These are phyloP conservation scores for Picocystis sp. DNA, from an alignment of 163 green algal genomes.

Conservation along the genomic window DNA sequence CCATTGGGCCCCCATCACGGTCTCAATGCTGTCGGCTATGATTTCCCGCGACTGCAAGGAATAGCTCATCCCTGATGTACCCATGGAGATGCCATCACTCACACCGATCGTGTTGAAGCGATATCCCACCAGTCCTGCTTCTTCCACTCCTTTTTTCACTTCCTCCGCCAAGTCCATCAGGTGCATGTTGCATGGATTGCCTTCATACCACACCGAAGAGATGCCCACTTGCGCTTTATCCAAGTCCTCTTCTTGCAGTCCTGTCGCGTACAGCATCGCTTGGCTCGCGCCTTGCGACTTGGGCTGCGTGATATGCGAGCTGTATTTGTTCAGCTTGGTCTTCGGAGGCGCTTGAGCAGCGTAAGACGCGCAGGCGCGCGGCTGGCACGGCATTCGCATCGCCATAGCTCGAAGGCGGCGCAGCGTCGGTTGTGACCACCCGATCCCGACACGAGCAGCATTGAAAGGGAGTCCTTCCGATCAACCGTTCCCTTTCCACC, in stretches of 20 bases:
- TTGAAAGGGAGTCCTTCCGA: too few relatives aligned
- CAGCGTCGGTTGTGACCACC: too few relatives aligned
- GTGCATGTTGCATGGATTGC: constrained; percentile 99
- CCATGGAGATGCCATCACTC: constrained; percentile 95
- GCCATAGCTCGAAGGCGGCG: too few relatives aligned
- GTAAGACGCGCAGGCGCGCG: too few relatives aligned
- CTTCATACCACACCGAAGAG: constrained; percentile 93
- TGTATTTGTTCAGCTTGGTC: constrained; percentile 78
- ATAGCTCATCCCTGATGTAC: constrained; percentile 95
- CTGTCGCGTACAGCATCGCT: constrained; percentile 97
- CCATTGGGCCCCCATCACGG: constrained; percentile 66
- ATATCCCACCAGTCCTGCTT: constrained; percentile 72
- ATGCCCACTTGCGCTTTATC: constrained; percentile 93
- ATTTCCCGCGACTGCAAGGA: constrained; percentile 80
- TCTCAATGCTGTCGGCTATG: constrained; percentile 90
- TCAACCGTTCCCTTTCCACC: too few relatives aligned
- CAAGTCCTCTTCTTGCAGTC: constrained; percentile 83
- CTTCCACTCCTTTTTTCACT: constrained; percentile 78
- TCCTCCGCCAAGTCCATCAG: constrained; percentile 69
- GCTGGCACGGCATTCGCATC: too few relatives aligned
- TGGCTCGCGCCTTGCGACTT: constrained; percentile 91
- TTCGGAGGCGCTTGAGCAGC: too few relatives aligned
- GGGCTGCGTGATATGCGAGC: constrained; percentile 79
- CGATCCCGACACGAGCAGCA: too few relatives aligned
- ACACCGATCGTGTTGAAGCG: constrained; percentile 99